phyloP scores from a whole-genome alignment of 768 basidiomycete species.

The Jaapia argillacea region DNA sequence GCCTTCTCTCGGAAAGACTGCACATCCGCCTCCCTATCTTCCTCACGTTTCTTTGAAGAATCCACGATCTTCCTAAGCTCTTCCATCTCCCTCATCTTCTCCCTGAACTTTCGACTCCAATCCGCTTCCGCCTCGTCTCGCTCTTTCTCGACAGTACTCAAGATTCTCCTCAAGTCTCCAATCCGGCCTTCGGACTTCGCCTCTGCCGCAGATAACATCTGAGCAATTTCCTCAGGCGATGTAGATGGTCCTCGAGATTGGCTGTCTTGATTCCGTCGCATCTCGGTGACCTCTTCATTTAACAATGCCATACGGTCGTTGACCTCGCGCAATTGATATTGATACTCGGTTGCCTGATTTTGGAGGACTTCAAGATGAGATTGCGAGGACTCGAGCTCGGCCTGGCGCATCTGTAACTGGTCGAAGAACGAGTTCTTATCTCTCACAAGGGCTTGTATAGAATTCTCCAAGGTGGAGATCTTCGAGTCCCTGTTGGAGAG shows the following conservation, averaged over 20 bases:
- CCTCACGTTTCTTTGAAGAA: conserved; percentile 44
- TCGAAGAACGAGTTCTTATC: conserved; percentile 84
- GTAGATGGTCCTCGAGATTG: conserved; percentile 34
- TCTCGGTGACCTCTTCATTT: conserved; percentile 59
- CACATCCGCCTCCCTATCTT: conserved; percentile 45
- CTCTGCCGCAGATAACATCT: conserved; percentile 65
- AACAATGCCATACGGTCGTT: conserved; percentile 64
- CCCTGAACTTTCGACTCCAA: conserved; percentile 77
- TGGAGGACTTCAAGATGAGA: conserved; percentile 66
- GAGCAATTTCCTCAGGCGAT: conserved; percentile 55
- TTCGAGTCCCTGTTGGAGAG: conserved; percentile 46
- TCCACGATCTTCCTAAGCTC: conserved; percentile 52
- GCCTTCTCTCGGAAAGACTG: conserved; percentile 45
- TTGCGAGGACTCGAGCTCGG: conserved; percentile 79
- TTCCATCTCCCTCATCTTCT: conserved; percentile 72
- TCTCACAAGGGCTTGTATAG: conserved; percentile 53
- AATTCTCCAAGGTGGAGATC: conserved; percentile 60
- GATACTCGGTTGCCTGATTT: conserved; percentile 72
- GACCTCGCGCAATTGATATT: conserved; percentile 78
- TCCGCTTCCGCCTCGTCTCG: conserved; percentile 80
- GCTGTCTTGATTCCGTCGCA: conserved; percentile 46
- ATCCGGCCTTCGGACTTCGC: conserved; percentile 69
- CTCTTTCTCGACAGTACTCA: conserved; percentile 67
- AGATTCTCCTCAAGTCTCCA: conserved; percentile 55
- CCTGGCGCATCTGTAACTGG: conserved; percentile 78